Conservation (phyloP, 2,329 filamentous ascomycete genomes). For the Ophiostoma australiae region DNA sequence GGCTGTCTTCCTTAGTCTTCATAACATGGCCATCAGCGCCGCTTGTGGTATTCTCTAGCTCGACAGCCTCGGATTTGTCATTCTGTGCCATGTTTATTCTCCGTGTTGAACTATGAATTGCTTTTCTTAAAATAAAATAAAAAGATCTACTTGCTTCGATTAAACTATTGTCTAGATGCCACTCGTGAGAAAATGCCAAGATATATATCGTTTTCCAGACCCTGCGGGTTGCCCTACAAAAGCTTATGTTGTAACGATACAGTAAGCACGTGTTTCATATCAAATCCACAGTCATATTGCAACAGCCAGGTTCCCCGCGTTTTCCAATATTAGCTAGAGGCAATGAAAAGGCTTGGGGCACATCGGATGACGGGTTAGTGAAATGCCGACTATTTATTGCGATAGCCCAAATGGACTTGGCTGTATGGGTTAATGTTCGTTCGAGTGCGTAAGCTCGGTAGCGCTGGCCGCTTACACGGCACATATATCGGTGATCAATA, state of each 20-base stretch:
- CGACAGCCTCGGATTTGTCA: neutral
- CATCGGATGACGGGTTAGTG: neutral
- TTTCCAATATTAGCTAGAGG: neutral
- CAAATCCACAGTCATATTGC: neutral
- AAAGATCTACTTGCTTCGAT: neutral
- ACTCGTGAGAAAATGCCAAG: neutral
- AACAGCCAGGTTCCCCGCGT: neutral
- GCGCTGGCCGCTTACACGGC: neutral
- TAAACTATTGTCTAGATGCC: too few relatives aligned
- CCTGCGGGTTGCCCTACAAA: neutral
- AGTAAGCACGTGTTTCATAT: neutral
- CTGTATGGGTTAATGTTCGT: too few relatives aligned
- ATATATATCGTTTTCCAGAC: neutral
- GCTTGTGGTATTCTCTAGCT: neutral
- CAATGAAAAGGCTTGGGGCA: too few relatives aligned
- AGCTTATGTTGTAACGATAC: too few relatives aligned
- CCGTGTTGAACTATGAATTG: neutral
- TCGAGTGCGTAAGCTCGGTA: neutral
- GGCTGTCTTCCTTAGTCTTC: constrained; percentile 35
- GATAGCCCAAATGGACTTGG: too few relatives aligned
- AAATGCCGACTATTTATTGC: neutral
- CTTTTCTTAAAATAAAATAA: too few relatives aligned
- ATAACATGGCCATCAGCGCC: neutral
- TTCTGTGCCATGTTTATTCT: neutral
- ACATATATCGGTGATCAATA: neutral